Conservation (phyloP, 306 rosid species). For the Vigna radiata region DNA sequence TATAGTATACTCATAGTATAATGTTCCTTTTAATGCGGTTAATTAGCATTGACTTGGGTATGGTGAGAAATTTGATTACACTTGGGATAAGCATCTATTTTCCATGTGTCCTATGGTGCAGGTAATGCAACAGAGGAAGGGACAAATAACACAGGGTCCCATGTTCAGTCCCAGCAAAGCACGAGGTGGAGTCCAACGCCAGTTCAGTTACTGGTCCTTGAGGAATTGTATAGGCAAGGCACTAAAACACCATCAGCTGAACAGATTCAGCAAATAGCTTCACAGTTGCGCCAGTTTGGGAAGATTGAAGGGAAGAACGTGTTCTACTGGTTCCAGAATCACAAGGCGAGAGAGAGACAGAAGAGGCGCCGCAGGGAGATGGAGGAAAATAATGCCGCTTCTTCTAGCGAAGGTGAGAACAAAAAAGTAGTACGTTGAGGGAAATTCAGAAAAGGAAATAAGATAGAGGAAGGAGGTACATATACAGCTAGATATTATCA, state of each 20-base stretch:
- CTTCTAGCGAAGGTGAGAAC: slow-evolving; percentile 29
- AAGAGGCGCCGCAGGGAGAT: slow-evolving; percentile 60
- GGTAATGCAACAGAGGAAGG: slow-evolving; percentile 44
- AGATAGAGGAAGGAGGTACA: slow-evolving; percentile 11
- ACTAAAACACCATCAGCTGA: slow-evolving; percentile 71
- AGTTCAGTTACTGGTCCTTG: slow-evolving; percentile 62
- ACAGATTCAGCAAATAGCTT: slow-evolving; percentile 70
- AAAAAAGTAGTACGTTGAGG: background rate
- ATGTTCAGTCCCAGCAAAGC: slow-evolving; percentile 43
- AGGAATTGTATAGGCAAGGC: slow-evolving; percentile 67
- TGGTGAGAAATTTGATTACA: slow-evolving; percentile 3
- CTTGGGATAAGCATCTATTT: background rate
- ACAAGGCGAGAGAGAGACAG: slow-evolving; percentile 82
- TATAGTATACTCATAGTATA: background rate
- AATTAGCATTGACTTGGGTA: background rate
- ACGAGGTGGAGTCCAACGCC: slow-evolving; percentile 83
- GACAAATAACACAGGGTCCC: slow-evolving; percentile 24
- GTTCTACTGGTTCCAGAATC: slow-evolving; percentile 89
- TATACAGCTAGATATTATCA: slow-evolving; percentile 29
- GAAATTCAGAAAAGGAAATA: slow-evolving; percentile 30
- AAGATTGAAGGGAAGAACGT: slow-evolving; percentile 82
- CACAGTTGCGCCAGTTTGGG: slow-evolving; percentile 67
- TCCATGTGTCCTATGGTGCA: background rate
- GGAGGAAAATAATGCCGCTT: slow-evolving; percentile 44
- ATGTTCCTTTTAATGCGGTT: background rate